Base-by-base conservation (phyloP, 78 protist genomes). In the Guillardia theta region DNA sequence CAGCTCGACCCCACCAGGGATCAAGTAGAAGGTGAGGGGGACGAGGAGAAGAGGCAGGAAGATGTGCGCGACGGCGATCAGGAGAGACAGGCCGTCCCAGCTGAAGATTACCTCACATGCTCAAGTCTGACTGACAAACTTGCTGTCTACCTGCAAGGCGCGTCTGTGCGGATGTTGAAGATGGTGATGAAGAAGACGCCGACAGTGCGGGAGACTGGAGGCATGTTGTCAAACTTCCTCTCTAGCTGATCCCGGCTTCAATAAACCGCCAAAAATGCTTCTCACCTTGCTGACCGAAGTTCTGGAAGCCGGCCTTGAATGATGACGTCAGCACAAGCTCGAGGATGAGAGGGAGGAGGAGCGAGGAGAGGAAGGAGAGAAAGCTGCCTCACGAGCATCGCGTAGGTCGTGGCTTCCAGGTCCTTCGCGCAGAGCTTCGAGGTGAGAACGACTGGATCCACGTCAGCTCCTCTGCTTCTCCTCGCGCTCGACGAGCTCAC, bases 221-320 rank as follows among this genome's bases (percentile, higher is more conserved):
- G 58, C 58, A 15, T 50, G 58, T 50, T 50, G 10, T 50, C 10
- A 50, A 50, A 15, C n/a, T n/a, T n/a, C n/a, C n/a, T n/a, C n/a
- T n/a, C n/a, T n/a, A n/a, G n/a, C n/a, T n/a, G n/a, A n/a, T n/a
- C n/a, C n/a, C n/a, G n/a, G n/a, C n/a, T n/a, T n/a, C n/a, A n/a
- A n/a, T n/a, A n/a, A n/a, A n/a, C n/a, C n/a, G n/a, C n/a, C n/a
- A n/a, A n/a, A n/a, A n/a, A n/a, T n/a, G n/a, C n/a, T n/a, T n/a
- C n/a, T n/a, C n/a, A n/a, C n/a, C 88, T 39, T 58, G 47, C 47
- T 70, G 76, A 6, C 96, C 96, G 43, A 95, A 93, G 94, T 95
- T 95, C 64, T 93, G 95, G n/a, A 48, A 95, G 36, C 96, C 96
- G 5, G 95, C 96, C n/a, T 93, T 70, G 22, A 95, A n/a, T 45